These are phyloP conservation scores for Solanum gandarillasii DNA, from an alignment of 257 asterid genomes.

Conservation along the genomic window DNA sequence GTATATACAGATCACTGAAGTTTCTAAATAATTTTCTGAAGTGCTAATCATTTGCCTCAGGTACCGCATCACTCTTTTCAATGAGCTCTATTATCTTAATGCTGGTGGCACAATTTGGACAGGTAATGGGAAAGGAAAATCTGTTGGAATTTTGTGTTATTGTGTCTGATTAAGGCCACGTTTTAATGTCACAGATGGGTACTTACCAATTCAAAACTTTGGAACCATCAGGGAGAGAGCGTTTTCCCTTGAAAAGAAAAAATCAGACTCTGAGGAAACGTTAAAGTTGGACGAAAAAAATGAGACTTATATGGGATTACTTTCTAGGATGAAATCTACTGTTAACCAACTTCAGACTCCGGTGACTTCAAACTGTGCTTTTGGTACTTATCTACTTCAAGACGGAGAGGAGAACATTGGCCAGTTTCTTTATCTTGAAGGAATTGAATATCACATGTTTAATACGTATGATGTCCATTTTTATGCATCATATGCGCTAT, in stretches of 20 bases:
- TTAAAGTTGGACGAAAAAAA: slow-evolving; percentile 19
- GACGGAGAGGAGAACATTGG: slow-evolving; percentile 82
- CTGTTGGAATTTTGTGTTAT: neutral
- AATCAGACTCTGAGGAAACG: slow-evolving; percentile 4
- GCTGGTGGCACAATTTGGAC: slow-evolving; percentile 97
- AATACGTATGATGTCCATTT: slow-evolving; percentile 93
- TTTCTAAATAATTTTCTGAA: slow-evolving; percentile 1
- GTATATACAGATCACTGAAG: neutral
- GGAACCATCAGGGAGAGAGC: slow-evolving; percentile 31
- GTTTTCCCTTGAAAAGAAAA: slow-evolving; percentile 48
- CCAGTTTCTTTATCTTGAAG: slow-evolving; percentile 89
- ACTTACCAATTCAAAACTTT: slow-evolving; percentile 57
- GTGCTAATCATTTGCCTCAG: slow-evolving; percentile 30
- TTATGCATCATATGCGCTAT: slow-evolving; percentile 68
- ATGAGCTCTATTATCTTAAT: slow-evolving; percentile 88
- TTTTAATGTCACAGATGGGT: slow-evolving; percentile 52
- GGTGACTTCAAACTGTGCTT: slow-evolving; percentile 44
- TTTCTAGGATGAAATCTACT: slow-evolving; percentile 60
- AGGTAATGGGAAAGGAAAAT: slow-evolving; percentile 20
- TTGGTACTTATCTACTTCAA: slow-evolving; percentile 60
- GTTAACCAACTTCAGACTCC: slow-evolving; percentile 57
- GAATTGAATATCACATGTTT: slow-evolving; percentile 91
- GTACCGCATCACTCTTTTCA: slow-evolving; percentile 88
- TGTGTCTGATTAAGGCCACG: neutral
- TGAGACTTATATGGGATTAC: slow-evolving; percentile 61